Evolutionary conservation across 768 basidiomycete species (phyloP).

Genomic region (Cantharellus anzutake): DNA sequence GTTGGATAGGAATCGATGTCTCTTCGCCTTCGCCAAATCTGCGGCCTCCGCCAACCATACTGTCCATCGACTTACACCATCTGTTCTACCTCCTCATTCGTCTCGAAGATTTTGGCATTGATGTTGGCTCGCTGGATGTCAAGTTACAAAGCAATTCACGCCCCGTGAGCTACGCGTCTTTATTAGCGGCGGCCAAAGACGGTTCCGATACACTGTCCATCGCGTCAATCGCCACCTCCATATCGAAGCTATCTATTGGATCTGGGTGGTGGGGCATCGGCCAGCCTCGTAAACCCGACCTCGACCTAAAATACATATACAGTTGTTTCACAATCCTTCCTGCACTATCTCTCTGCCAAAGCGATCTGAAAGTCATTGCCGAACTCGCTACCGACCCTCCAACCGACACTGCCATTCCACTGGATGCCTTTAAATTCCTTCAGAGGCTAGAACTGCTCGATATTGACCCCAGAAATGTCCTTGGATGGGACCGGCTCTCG

Average conservation of each 20-base stretch:
- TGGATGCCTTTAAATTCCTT: constrained; percentile 73
- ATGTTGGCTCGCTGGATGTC: constrained; percentile 66
- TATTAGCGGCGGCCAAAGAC: constrained; percentile 27
- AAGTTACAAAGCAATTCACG: constrained; percentile 43
- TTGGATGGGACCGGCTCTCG: constrained; percentile 70
- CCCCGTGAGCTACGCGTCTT: constrained; percentile 54
- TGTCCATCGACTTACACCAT: constrained; percentile 59
- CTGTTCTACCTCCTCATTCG: constrained; percentile 80
- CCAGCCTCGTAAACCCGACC: constrained; percentile 39
- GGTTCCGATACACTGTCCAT: constrained; percentile 60
- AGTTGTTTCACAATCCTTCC: constrained; percentile 84
- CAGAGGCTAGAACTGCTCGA: constrained; percentile 55
- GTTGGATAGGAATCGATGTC: constrained; percentile 9
- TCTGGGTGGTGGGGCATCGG: constrained; percentile 50
- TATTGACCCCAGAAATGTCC: constrained; percentile 60
- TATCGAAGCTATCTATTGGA: constrained; percentile 59
- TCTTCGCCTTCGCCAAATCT: constrained; percentile 18
- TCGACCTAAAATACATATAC: constrained; percentile 70
- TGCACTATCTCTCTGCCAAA: constrained; percentile 42
- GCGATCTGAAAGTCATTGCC: constrained; percentile 33
- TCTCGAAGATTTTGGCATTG: constrained; percentile 59
- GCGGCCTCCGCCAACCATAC: constrained; percentile 33
- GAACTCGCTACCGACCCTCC: constrained; percentile 55
- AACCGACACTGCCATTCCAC: constrained; percentile 54
- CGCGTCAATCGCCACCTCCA: constrained; percentile 52